Percentiles rank a stretch among this genome's conserved stretches.
These are phyloP conservation scores for Waltergamsia citrina DNA, from an alignment of 2,329 filamentous ascomycete species.

Conservation along the genomic window DNA sequence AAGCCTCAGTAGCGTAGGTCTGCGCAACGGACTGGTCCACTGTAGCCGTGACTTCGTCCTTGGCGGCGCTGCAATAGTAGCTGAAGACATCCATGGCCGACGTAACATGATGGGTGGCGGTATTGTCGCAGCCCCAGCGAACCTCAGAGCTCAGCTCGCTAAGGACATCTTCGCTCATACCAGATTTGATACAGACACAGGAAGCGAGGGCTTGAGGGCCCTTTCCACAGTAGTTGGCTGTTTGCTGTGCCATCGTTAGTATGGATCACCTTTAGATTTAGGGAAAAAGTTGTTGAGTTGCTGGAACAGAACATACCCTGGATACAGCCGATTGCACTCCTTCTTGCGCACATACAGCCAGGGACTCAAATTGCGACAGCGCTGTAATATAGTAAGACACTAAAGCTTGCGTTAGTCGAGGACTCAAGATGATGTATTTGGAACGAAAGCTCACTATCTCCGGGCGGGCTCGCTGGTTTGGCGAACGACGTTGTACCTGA, in stretches of 20 bases:
- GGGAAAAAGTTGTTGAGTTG: neutral
- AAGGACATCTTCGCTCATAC: slow-evolving; percentile 31
- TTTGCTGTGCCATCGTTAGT: slow-evolving; percentile 20
- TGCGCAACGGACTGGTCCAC: slow-evolving; percentile 25
- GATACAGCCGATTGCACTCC: slow-evolving; percentile 18
- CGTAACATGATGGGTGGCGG: slow-evolving; percentile 30
- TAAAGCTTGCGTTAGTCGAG: slow-evolving; percentile 12
- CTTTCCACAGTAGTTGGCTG: slow-evolving; percentile 27
- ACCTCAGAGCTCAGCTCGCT: slow-evolving; percentile 33
- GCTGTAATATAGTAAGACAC: slow-evolving; percentile 47
- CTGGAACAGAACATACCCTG: neutral
- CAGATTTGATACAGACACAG: slow-evolving; percentile 40
- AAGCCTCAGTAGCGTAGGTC: slow-evolving; percentile 9
- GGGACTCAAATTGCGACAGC: slow-evolving; percentile 31
- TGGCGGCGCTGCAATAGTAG: slow-evolving; percentile 40
- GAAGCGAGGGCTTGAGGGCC: slow-evolving; percentile 41
- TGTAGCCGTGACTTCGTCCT: slow-evolving; percentile 27
- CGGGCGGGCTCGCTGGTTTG: slow-evolving; percentile 32
- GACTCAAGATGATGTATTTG: slow-evolving; percentile 1
- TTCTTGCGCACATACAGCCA: slow-evolving; percentile 33
- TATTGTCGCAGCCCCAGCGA: slow-evolving; percentile 32
- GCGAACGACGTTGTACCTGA: slow-evolving; percentile 40
- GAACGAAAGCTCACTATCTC: slow-evolving; percentile 31
- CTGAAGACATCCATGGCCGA: slow-evolving; percentile 35
- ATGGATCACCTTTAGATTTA: neutral